A percentile compares a stretch with the other conserved stretches of the same genome.
These are phyloP conservation scores for Lepiota subincarnata DNA, from an alignment of 768 basidiomycete genomes.

Conservation along the genomic window DNA sequence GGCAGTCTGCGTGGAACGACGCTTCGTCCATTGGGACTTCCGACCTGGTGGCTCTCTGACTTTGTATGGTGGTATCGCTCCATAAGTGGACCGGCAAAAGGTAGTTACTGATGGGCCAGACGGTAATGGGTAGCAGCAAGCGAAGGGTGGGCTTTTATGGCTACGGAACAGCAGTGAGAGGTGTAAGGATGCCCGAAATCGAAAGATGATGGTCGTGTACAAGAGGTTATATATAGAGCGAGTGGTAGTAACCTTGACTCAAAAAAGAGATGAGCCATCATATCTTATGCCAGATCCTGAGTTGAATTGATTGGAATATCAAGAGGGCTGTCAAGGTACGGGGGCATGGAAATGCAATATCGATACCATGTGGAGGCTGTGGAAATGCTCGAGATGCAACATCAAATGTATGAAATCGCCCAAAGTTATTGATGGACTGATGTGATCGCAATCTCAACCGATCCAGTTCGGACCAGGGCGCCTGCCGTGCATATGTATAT, in stretches of 20 bases:
- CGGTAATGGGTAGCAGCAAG: not conserved
- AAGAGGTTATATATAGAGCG: constrained; percentile 1
- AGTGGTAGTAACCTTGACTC: constrained; percentile 3
- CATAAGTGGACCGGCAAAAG: not conserved
- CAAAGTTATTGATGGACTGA: constrained; percentile 2
- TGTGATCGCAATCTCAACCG: not conserved
- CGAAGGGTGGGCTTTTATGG: not conserved
- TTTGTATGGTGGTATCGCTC: not conserved
- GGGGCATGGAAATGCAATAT: not conserved
- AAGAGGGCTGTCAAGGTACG: not conserved
- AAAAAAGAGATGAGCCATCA: not conserved
- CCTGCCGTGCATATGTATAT: not conserved
- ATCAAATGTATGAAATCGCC: not conserved
- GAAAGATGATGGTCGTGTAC: not conserved
- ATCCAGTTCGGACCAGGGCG: not conserved
- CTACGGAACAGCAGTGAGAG: not conserved
- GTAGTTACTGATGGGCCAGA: not conserved
- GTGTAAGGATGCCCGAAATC: not conserved
- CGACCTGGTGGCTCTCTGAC: not conserved
- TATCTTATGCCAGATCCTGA: not conserved
- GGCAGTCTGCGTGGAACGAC: constrained; percentile 4
- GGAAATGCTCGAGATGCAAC: constrained; percentile 5
- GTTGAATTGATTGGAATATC: constrained; percentile 17
- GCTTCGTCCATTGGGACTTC: constrained; percentile 1
- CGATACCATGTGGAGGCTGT: constrained; percentile 5